phyloP scores from a whole-genome alignment of 805 yeast genomes.

The Yarrowia osloensis region DNA sequence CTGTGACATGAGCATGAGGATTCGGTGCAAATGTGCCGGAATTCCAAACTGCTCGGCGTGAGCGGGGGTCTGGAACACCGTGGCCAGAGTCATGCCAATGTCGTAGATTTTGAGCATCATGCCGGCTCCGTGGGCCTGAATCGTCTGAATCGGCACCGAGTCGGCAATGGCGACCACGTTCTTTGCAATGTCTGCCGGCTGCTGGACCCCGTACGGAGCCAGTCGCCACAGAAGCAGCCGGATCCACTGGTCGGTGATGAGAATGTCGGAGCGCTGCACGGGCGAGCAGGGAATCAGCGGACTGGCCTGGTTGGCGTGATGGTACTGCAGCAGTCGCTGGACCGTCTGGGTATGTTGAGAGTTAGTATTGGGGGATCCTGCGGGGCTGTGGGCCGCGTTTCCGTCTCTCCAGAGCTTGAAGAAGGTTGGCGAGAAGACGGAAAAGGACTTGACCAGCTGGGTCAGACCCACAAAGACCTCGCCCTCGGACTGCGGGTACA shows the following conservation, averaged over 20 bases:
- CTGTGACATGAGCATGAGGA: slow-evolving; percentile 24
- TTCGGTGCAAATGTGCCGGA: slow-evolving; percentile 1
- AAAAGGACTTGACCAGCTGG: slow-evolving; percentile 7
- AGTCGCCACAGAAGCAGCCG: slow-evolving; percentile 1
- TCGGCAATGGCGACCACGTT: slow-evolving; percentile 3
- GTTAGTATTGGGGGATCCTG: slow-evolving; percentile 16
- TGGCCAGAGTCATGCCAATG: slow-evolving; percentile 15
- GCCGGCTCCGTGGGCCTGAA: slow-evolving; percentile 21
- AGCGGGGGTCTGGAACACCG: not conserved
- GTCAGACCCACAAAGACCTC: slow-evolving; percentile 12
- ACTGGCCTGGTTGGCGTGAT: slow-evolving; percentile 23
- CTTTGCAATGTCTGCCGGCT: slow-evolving; percentile 6
- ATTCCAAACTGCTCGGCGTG: slow-evolving; percentile 13
- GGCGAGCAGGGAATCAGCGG: slow-evolving; percentile 20
- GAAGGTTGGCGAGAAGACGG: slow-evolving; percentile 14
- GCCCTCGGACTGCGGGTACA: slow-evolving; percentile 8
- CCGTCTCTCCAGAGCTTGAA: slow-evolving; percentile 17
- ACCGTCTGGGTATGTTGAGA: slow-evolving; percentile 15
- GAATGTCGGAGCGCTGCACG: slow-evolving; percentile 6
- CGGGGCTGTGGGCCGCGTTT: not conserved
- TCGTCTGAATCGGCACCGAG: slow-evolving; percentile 5
- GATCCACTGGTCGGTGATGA: slow-evolving; percentile 26
- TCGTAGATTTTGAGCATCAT: slow-evolving; percentile 26
- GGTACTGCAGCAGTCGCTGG: slow-evolving; percentile 10
- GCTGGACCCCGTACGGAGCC: slow-evolving; percentile 2